Percentiles rank a stretch among this genome's conserved stretches.
These are phyloP conservation scores for Discostella stelligeroides DNA, from an alignment of 108 stramenopile genomes.

Conservation along the genomic window DNA sequence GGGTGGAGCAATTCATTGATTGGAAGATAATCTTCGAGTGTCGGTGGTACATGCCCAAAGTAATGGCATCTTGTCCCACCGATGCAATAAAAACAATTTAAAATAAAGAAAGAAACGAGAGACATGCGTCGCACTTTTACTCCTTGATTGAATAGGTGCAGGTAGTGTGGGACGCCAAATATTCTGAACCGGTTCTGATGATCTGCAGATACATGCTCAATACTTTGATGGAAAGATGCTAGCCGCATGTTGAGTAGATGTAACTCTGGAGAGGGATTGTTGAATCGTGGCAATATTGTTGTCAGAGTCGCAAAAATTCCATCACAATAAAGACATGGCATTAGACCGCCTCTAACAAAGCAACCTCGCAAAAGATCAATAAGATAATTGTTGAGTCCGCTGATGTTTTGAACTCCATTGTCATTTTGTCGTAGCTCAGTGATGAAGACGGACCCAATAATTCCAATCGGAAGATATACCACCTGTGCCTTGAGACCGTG, in stretches of 20 bases:
- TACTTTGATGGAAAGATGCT: background rate
- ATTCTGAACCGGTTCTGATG: background rate
- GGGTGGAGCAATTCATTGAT: background rate
- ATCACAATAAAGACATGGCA: slow-evolving; percentile 1
- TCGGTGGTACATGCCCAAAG: slow-evolving; percentile 15
- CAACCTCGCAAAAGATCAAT: too few relatives aligned
- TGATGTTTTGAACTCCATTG: too few relatives aligned
- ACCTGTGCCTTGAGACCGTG: slow-evolving; percentile 43
- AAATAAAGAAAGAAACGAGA: too few relatives aligned
- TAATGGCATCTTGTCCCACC: background rate
- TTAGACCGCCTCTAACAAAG: too few relatives aligned
- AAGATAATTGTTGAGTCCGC: too few relatives aligned
- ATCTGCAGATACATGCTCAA: background rate
- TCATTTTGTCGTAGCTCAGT: too few relatives aligned
- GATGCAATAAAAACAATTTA: slow-evolving; percentile 9
- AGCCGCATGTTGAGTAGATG: background rate
- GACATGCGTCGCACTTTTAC: background rate
- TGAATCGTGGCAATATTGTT: slow-evolving; percentile 2
- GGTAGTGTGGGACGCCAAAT: background rate
- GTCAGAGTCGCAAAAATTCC: background rate
- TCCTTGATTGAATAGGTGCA: background rate
- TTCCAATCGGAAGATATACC: too few relatives aligned
- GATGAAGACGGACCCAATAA: too few relatives aligned
- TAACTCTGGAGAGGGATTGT: background rate
- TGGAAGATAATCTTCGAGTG: slow-evolving; percentile 17